phyloP scores from a whole-genome alignment of 768 basidiomycete genomes.

The Hortiboletus campestris region DNA sequence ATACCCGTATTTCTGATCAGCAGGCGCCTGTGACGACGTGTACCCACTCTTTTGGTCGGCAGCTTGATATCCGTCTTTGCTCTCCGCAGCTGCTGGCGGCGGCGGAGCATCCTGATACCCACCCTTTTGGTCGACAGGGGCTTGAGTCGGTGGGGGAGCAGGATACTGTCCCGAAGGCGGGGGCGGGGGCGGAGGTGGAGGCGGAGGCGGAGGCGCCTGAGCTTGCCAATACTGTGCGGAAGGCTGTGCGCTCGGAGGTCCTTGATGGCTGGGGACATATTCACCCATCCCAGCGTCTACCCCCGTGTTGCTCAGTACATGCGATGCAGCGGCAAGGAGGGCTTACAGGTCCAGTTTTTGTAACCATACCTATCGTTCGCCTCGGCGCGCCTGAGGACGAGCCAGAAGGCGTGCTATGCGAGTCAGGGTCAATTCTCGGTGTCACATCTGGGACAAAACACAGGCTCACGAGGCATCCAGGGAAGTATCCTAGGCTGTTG shows the following conservation, averaged over 20 bases:
- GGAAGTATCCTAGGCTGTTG: constrained; percentile 67
- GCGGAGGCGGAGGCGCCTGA: not conserved
- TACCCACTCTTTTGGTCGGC: not conserved
- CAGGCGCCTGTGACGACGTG: not conserved
- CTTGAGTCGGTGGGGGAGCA: not conserved
- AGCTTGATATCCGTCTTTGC: not conserved
- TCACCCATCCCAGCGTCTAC: constrained; percentile 23
- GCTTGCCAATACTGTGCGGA: not conserved
- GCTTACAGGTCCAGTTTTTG: constrained; percentile 27
- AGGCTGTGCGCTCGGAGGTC: not conserved
- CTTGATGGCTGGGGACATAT: not conserved
- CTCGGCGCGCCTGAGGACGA: constrained; percentile 79
- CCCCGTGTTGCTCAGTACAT: not conserved
- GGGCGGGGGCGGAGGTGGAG: not conserved
- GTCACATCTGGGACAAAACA: not conserved
- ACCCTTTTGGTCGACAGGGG: constrained; percentile 9
- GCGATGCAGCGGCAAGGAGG: too few species aligned
- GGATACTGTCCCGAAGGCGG: not conserved
- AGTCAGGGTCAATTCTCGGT: not conserved
- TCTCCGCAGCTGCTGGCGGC: not conserved
- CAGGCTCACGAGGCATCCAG: constrained; percentile 49
- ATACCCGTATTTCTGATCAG: not conserved
- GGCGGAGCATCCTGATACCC: not conserved
- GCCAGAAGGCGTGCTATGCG: constrained; percentile 75
- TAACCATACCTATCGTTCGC: constrained; percentile 54